Percentiles rank a stretch among this genome's conserved stretches.
These are phyloP conservation scores for Trichoderma aggressivum DNA, from an alignment of 2,329 filamentous ascomycete genomes.

Conservation along the genomic window DNA sequence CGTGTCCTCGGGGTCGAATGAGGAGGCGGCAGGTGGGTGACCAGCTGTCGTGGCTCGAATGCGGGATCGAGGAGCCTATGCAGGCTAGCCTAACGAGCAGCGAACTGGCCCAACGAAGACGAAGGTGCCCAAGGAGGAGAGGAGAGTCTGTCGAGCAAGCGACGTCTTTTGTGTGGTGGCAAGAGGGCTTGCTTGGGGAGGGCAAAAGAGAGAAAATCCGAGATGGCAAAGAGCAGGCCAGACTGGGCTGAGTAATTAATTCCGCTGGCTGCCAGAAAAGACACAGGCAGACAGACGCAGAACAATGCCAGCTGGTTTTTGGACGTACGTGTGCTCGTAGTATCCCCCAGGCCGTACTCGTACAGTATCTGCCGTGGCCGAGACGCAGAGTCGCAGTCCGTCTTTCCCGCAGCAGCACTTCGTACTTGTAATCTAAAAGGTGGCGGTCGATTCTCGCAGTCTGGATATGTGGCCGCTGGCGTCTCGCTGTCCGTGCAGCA, in stretches of 20 bases:
- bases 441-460: neutral
- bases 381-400: neutral
- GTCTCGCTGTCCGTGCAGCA: conserved; percentile 14
- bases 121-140: conserved; percentile 19
- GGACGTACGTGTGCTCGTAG: neutral
- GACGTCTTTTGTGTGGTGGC: neutral
- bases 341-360: neutral
- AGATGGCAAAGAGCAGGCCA: neutral
- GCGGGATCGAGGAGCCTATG: conserved; percentile 36
- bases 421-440: neutral
- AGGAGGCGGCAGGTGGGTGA: conserved; percentile 29
- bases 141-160: neutral
- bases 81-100: conserved; percentile 36
- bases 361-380: neutral
- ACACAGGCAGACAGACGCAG: neutral
- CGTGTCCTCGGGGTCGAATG: conserved; percentile 28
- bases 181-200: neutral
- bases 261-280: neutral
- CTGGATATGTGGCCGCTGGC: conserved; percentile 13
- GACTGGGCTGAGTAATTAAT: neutral
- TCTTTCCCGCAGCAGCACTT: neutral
- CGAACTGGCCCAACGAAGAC: conserved; percentile 31
- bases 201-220: neutral
- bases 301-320: neutral
- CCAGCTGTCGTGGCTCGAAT: conserved; percentile 42